These are phyloP conservation scores for Dentipellis fragilis DNA, from an alignment of 768 basidiomycete genomes.

Conservation along the genomic window DNA sequence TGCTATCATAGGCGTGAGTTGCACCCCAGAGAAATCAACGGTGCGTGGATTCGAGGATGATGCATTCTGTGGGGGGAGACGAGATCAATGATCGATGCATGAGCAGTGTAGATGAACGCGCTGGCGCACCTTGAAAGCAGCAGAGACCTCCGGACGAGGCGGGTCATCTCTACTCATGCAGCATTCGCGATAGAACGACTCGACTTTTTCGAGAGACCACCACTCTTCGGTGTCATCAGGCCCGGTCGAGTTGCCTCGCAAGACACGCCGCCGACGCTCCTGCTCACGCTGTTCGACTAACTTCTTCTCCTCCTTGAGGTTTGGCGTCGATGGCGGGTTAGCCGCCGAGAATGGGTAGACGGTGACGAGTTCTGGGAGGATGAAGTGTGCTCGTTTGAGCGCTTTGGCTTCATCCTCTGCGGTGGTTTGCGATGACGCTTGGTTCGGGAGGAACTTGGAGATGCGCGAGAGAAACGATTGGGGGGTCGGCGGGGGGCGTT, in stretches of 20 bases:
- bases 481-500: slow-evolving; percentile 60
- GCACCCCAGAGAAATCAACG: slow-evolving; percentile 73
- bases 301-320: slow-evolving; percentile 71
- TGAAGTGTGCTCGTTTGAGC: slow-evolving; percentile 85
- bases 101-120: slow-evolving; percentile 23
- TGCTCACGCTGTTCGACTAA: slow-evolving; percentile 70
- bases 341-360: slow-evolving; percentile 85
- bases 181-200: slow-evolving; percentile 80
- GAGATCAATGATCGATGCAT: background rate
- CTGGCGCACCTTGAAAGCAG: slow-evolving; percentile 42
- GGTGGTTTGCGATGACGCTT: slow-evolving; percentile 18
- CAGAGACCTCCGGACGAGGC: slow-evolving; percentile 54
- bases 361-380: slow-evolving; percentile 75
- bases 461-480: slow-evolving; percentile 65
- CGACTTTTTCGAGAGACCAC: slow-evolving; percentile 83
- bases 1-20: slow-evolving; percentile 58
- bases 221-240: slow-evolving; percentile 41
- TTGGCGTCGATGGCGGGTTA: slow-evolving; percentile 75
- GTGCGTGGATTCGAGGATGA: slow-evolving; percentile 50
- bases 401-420: slow-evolving; percentile 42
- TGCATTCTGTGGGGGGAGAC: slow-evolving; percentile 31
- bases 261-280: slow-evolving; percentile 55
- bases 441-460: slow-evolving; percentile 63
- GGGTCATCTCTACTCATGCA: slow-evolving; percentile 68
- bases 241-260: slow-evolving; percentile 40